Conservation (phyloP, 306 rosid species). For the Pachyrhizus erosus region DNA sequence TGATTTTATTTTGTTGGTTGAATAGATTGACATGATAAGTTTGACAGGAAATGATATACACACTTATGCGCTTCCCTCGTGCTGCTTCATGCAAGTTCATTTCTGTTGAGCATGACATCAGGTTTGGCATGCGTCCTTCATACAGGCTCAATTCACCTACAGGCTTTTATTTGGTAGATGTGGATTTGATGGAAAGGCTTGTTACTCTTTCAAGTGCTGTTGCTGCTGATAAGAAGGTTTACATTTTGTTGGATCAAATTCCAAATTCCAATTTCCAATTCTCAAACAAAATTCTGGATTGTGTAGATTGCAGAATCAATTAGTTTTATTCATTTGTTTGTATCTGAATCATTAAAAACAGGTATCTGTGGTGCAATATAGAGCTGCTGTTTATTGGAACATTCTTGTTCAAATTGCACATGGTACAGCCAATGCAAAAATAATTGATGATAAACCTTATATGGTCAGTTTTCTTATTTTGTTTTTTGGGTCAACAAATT, state of each 20-base stretch:
- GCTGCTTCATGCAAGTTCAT: constrained; percentile 53
- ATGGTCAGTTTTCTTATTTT: constrained; percentile 53
- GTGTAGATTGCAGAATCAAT: not conserved
- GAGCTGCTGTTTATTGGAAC: constrained; percentile 60
- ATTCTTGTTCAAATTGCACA: constrained; percentile 74
- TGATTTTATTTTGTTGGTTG: constrained; percentile 21
- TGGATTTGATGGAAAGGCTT: constrained; percentile 59
- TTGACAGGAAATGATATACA: constrained; percentile 73
- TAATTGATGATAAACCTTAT: constrained; percentile 71
- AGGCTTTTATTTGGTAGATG: constrained; percentile 54
- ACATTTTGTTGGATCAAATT: constrained; percentile 6
- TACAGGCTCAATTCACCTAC: constrained; percentile 52
- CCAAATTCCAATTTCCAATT: not conserved
- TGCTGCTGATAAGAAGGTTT: constrained; percentile 49
- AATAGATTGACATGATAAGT: constrained; percentile 35
- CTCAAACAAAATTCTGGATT: not conserved
- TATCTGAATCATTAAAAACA: constrained; percentile 46
- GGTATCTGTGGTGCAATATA: constrained; percentile 61
- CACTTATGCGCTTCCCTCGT: constrained; percentile 80
- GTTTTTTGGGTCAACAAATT: constrained; percentile 23
- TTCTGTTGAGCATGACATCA: constrained; percentile 49
- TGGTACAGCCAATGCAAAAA: constrained; percentile 56
- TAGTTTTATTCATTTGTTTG: constrained; percentile 27
- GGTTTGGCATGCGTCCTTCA: constrained; percentile 49
- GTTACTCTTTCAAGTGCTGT: constrained; percentile 54